A percentile compares a stretch with the other conserved stretches of the same genome.
Evolutionary conservation across 1,284 basidiomycete genomes (phyloP).

Genomic region (Ganoderma lingzhi): DNA sequence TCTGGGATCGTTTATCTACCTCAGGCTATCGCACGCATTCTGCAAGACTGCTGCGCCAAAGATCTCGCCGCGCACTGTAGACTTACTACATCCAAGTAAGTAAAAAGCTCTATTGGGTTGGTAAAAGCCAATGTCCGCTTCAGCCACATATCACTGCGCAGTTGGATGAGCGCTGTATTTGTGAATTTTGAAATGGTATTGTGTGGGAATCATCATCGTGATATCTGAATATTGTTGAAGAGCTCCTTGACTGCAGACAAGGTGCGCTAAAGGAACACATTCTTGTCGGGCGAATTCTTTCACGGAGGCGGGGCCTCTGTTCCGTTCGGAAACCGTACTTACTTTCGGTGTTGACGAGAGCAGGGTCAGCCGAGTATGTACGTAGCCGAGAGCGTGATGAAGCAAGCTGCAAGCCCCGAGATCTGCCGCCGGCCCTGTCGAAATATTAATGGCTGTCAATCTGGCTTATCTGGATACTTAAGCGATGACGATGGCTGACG

Average conservation of each 20-base stretch:
- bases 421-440: conserved; percentile 8
- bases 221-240: neutral
- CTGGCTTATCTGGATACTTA: conserved; percentile 10
- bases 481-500: conserved; percentile 9
- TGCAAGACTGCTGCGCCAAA: neutral
- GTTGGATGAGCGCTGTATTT: conserved; percentile 2
- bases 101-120: neutral
- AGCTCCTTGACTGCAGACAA: neutral
- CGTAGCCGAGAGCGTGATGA: neutral
- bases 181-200: neutral
- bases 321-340: neutral
- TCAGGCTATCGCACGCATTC: neutral
- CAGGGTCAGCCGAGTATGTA: neutral
- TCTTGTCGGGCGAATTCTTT: neutral
- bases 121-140: neutral
- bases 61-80: neutral
- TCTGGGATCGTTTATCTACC: neutral
- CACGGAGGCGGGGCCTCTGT: neutral
- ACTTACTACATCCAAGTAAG: neutral
- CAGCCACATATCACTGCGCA: conserved; percentile 10
- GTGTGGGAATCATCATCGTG: neutral
- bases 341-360: neutral
- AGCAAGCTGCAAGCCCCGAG: conserved; percentile 11
- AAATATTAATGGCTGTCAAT: conserved; percentile 16
- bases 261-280: neutral